Conservation (phyloP, 768 basidiomycete genomes). For the Multifurca ochricompacta region DNA sequence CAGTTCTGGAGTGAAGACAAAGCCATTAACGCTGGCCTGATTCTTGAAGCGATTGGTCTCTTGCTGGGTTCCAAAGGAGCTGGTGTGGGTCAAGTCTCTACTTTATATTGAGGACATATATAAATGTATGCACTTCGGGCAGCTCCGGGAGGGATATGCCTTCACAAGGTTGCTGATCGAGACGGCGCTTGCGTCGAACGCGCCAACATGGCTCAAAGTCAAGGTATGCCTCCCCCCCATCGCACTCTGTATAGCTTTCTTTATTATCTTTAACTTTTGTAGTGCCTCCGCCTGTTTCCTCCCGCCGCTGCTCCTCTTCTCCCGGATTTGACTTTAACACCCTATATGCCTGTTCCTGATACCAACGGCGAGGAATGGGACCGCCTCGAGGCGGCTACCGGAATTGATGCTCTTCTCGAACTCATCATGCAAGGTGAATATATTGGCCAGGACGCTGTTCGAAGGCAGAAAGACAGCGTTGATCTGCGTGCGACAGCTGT, state of each 20-base stretch:
- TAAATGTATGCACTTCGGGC: conserved; percentile 9
- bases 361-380: conserved; percentile 93
- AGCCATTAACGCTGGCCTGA: conserved; percentile 65
- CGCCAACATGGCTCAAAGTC: conserved; percentile 79
- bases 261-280: conserved; percentile 30
- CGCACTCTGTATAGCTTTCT: not conserved
- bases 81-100: conserved; percentile 37
- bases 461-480: conserved; percentile 55
- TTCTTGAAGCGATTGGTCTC: conserved; percentile 80
- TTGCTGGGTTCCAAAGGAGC: conserved; percentile 67
- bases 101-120: not conserved
- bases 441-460: conserved; percentile 52
- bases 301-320: conserved; percentile 50
- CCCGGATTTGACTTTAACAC: conserved; percentile 57
- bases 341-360: conserved; percentile 71
- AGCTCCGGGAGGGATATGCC: conserved; percentile 51
- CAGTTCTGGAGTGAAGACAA: conserved; percentile 98
- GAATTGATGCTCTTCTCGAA: conserved; percentile 76
- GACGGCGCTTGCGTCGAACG: conserved; percentile 87
- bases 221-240: conserved; percentile 44
- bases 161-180: conserved; percentile 79
- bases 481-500: conserved; percentile 74
- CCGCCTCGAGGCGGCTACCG: conserved; percentile 70
- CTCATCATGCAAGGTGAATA: conserved; percentile 85
- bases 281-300: conserved; percentile 57